Conservation (phyloP, 2,329 filamentous ascomycete genomes). For the Colletotrichum tanaceti region DNA sequence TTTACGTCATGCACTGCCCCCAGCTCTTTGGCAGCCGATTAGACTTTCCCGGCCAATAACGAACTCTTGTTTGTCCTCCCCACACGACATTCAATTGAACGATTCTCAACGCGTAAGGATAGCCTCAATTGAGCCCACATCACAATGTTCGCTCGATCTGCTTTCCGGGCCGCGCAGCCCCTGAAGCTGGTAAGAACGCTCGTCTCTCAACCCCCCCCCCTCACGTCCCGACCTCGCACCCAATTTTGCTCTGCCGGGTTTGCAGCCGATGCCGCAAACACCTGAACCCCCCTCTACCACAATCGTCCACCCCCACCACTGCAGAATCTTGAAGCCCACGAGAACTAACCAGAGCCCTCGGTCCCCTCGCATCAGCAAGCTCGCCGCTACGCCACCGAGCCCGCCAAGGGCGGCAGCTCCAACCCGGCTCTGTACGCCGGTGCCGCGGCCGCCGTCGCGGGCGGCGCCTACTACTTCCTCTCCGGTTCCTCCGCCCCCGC, state of each 20-base stretch:
- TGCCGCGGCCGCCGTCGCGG: slow-evolving; percentile 69
- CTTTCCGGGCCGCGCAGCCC: slow-evolving; percentile 72
- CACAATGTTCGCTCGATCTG: slow-evolving; percentile 74
- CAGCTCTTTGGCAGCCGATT: slow-evolving; percentile 24
- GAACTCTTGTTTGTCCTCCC: slow-evolving; percentile 20
- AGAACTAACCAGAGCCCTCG: slow-evolving; percentile 47
- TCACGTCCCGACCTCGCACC: not conserved
- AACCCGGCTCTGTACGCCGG: slow-evolving; percentile 71
- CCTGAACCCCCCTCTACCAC: not conserved
- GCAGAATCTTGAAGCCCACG: not conserved
- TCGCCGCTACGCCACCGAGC: slow-evolving; percentile 77
- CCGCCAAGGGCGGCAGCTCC: slow-evolving; percentile 62
- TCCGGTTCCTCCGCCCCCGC: slow-evolving; percentile 55
- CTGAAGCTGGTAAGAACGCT: slow-evolving; percentile 68
- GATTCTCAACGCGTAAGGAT: not conserved
- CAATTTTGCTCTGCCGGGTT: not conserved
- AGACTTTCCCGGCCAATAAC: not conserved
- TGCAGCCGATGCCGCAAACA: not conserved
- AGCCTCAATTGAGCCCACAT: slow-evolving; percentile 45
- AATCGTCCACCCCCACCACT: not conserved
- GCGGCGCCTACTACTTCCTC: slow-evolving; percentile 68
- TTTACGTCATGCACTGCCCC: slow-evolving; percentile 35
- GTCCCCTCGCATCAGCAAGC: slow-evolving; percentile 55
- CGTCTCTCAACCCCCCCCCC: slow-evolving; percentile 27
- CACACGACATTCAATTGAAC: slow-evolving; percentile 33